Base-by-base conservation (phyloP, 176 grass and related monocot genomes). In the Rhynchospora pubera region DNA sequence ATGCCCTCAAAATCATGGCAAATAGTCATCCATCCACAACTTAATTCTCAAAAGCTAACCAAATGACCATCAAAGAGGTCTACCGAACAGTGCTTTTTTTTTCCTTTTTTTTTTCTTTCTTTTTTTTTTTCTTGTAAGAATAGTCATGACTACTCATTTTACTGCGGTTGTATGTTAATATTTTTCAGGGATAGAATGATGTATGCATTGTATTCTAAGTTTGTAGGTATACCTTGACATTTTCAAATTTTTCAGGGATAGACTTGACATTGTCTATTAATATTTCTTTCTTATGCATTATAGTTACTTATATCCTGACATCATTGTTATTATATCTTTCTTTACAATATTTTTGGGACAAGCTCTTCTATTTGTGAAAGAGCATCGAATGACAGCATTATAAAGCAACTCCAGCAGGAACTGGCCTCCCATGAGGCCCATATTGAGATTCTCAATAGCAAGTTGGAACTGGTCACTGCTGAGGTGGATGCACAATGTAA, bases 401-500 rank as follows among this genome's bases (percentile, higher is more conserved):
- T 85, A 78, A 87, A 92, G 59, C 90, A 92, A 74, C 81, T 91
- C 11, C 76, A 89, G 65, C 80, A 78, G 71, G 92, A 94, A 78
- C 68, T 97, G 72, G 75, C 50, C 39, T 79, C 88, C 18, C 87
- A 87, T 87, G 89, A 92, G 79, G 34, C 80, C 60, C 91, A 97
- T 72, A 91, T 91, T 13, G 71, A 80, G 34, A 89, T 89, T 70
- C 39, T 97, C 34, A 78, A 62, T 64, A 64, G 82, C 83, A 97
- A 82, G 59, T 79, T 97, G 82, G 90, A 89, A 30, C 77, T 86
- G 56, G 83, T 89, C 68, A 84, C 88, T 76, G 65, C 81, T 69
- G 88, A 94, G 57, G 84, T 86, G 76, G 71, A 92, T 79, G 81
- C 44, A 8, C 88, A 92, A 72, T 97, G 94, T 94, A 91, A 87